Conservation (phyloP, 768 basidiomycete genomes). For the Hemileccinum impolitum region DNA sequence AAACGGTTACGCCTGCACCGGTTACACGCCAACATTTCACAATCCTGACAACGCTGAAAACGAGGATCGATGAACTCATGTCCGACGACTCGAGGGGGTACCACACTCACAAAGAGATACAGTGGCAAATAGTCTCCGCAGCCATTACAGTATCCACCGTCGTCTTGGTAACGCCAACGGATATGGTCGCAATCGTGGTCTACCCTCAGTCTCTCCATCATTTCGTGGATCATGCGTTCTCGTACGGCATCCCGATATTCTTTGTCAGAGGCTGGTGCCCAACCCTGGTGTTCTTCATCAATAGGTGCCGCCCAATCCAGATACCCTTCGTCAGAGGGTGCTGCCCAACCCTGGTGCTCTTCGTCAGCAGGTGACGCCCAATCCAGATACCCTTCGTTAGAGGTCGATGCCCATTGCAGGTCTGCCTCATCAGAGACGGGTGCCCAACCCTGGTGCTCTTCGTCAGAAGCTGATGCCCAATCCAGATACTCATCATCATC, state of each 20-base stretch:
- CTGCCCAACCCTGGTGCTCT: too few species aligned
- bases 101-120: conserved; percentile 1
- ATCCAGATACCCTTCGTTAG: too few species aligned
- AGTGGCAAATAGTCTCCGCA: conserved; percentile 32
- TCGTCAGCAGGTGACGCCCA: too few species aligned
- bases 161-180: conserved; percentile 42
- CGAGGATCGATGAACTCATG: neutral
- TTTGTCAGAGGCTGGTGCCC: neutral
- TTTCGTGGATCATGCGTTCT: conserved; percentile 27
- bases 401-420: too few species aligned
- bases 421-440: too few species aligned
- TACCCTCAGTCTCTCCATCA: conserved; percentile 40
- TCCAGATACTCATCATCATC: too few species aligned
- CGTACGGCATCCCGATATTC: neutral
- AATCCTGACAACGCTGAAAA: conserved; percentile 32
- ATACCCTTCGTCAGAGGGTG: too few species aligned
- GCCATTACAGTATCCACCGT: conserved; percentile 46
- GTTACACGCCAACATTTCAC: conserved; percentile 35
- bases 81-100: neutral
- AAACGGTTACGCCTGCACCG: conserved; percentile 38
- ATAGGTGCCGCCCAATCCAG: too few species aligned
- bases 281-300: too few species aligned
- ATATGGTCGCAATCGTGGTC: conserved; percentile 53
- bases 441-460: too few species aligned
- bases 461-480: too few species aligned